A percentile compares a stretch with the other conserved stretches of the same genome.
Conservation (phyloP, 306 rosid genomes). For the Adenanthera pavonina region DNA sequence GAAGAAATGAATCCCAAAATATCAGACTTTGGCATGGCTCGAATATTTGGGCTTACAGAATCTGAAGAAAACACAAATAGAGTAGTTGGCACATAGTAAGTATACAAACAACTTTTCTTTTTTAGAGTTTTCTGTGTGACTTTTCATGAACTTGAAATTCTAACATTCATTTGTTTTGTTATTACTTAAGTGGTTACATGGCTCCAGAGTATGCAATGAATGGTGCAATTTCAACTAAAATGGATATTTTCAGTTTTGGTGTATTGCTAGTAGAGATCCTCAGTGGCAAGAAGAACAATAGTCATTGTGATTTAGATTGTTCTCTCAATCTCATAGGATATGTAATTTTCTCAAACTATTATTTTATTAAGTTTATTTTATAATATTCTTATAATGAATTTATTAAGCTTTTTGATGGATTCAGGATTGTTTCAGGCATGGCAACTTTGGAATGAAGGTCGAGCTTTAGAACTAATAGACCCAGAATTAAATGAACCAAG, state of each 20-base stretch:
- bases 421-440: slow-evolving; percentile 36
- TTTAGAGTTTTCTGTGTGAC: not conserved
- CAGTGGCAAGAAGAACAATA: slow-evolving; percentile 28
- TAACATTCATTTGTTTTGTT: not conserved
- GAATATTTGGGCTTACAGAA: slow-evolving; percentile 43
- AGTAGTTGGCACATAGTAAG: slow-evolving; percentile 51
- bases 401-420: not conserved
- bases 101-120: not conserved
- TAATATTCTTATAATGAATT: not conserved
- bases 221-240: slow-evolving; percentile 44
- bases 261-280: slow-evolving; percentile 39
- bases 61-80: slow-evolving; percentile 48
- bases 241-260: slow-evolving; percentile 50
- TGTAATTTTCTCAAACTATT: slow-evolving; percentile 4
- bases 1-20: not conserved
- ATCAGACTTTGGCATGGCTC: slow-evolving; percentile 49
- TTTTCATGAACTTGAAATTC: not conserved
- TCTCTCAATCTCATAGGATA: slow-evolving; percentile 39
- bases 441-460: slow-evolving; percentile 47
- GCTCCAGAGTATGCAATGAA: slow-evolving; percentile 44
- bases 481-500: not conserved
- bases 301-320: not conserved
- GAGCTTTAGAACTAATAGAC: slow-evolving; percentile 31
- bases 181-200: slow-evolving; percentile 37
- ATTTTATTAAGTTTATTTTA: not conserved